These are phyloP conservation scores for Pythium biforme DNA, from an alignment of 352 stramenopile genomes.

Conservation along the genomic window DNA sequence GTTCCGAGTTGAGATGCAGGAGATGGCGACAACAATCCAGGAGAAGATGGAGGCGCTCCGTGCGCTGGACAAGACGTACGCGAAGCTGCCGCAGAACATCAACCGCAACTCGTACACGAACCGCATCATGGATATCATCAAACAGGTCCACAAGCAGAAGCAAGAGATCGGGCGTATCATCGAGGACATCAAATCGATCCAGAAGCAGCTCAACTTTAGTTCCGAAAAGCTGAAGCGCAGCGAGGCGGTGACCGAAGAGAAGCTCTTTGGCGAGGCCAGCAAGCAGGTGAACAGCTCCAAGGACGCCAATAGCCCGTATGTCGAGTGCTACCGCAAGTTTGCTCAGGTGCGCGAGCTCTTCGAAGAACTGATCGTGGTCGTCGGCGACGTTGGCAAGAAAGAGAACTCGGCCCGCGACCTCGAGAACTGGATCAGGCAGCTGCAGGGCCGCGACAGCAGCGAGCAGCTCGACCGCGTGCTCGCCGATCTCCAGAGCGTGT, in stretches of 20 bases:
- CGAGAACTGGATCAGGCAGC: constrained; percentile 81
- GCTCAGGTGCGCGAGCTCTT: constrained; percentile 80
- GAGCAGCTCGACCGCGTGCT: constrained; percentile 71
- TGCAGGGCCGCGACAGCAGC: constrained; percentile 69
- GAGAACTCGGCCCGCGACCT: constrained; percentile 76
- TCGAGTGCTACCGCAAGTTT: constrained; percentile 87
- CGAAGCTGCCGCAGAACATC: constrained; percentile 44
- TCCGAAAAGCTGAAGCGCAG: constrained; percentile 82
- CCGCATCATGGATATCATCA: constrained; percentile 91
- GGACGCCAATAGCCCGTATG: constrained; percentile 39
- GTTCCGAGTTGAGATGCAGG: constrained; percentile 62
- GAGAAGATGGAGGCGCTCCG: constrained; percentile 63
- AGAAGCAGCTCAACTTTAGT: constrained; percentile 78
- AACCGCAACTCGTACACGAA: constrained; percentile 84
- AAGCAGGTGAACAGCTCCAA: constrained; percentile 26
- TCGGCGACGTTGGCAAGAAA: constrained; percentile 70
- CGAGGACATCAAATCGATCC: constrained; percentile 67
- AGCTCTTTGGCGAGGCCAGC: constrained; percentile 65
- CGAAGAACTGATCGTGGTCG: constrained; percentile 69
- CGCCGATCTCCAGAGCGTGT: constrained; percentile 66
- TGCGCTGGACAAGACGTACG: constrained; percentile 56
- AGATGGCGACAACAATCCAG: constrained; percentile 60
- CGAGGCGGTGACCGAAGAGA: constrained; percentile 81
- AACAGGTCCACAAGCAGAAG: constrained; percentile 89
- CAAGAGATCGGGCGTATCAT: constrained; percentile 83